Evolutionary conservation across 345 rosid species (phyloP).

Genomic region (Bretschneidera sinensis): DNA sequence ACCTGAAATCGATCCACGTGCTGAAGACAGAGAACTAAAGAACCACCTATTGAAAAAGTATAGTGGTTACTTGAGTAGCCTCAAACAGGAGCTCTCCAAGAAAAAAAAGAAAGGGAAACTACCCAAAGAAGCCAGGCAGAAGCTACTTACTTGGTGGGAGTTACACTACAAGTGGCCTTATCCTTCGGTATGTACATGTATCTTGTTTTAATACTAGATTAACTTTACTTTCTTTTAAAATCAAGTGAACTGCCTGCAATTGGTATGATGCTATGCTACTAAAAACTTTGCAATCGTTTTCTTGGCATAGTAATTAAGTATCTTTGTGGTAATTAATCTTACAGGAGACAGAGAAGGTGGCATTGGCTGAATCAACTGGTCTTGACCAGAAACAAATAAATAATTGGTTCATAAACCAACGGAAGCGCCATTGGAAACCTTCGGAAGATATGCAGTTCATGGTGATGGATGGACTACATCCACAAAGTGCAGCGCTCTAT

Average conservation of each 20-base stretch:
- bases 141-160: slow-evolving; percentile 98
- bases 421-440: slow-evolving; percentile 99
- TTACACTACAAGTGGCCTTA: slow-evolving; percentile 99
- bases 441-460: slow-evolving; percentile 98
- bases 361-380: slow-evolving; percentile 93
- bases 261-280: too few relatives aligned
- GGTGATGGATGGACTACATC: slow-evolving; percentile 97
- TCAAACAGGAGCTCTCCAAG: slow-evolving; percentile 96
- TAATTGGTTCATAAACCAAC: slow-evolving; percentile 97
- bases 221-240: neutral
- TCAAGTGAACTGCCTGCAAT: too few relatives aligned
- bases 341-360: slow-evolving; percentile 96
- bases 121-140: slow-evolving; percentile 98
- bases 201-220: neutral
- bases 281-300: too few relatives aligned
- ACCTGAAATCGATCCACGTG: slow-evolving; percentile 86
- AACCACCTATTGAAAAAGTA: slow-evolving; percentile 86
- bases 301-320: too few relatives aligned
- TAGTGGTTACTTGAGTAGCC: slow-evolving; percentile 91
- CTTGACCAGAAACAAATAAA: slow-evolving; percentile 98
- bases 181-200: slow-evolving; percentile 63
- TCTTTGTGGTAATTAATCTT: neutral
- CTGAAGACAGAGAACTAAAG: slow-evolving; percentile 92
- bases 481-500: slow-evolving; percentile 78
- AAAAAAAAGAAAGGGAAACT: slow-evolving; percentile 98